These are phyloP conservation scores for Patellifolia procumbens DNA, from an alignment of 179 eudicot species.

Conservation along the genomic window DNA sequence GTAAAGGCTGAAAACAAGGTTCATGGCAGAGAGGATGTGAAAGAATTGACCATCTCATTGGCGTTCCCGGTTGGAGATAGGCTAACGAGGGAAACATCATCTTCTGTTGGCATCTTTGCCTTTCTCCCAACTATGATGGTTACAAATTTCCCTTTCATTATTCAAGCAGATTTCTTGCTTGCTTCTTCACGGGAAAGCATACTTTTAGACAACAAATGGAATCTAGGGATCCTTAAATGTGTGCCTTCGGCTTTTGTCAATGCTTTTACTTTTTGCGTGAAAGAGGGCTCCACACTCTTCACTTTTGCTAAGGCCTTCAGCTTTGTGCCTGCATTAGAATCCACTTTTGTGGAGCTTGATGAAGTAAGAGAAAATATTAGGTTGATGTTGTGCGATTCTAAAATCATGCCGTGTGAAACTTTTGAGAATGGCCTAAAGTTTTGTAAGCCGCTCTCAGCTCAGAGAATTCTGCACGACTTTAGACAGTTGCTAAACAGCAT, in stretches of 20 bases:
- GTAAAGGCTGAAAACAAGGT: constrained; percentile 30
- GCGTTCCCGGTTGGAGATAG: constrained; percentile 43
- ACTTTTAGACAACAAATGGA: constrained; percentile 40
- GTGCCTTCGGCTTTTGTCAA: constrained; percentile 32
- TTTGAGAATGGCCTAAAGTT: constrained; percentile 19
- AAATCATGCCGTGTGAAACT: constrained; percentile 35
- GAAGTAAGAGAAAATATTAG: constrained; percentile 30
- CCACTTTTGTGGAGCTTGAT: constrained; percentile 33
- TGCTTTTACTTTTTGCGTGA: constrained; percentile 34
- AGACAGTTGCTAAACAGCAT: constrained; percentile 17
- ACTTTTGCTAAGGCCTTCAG: constrained; percentile 22
- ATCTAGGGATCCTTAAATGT: constrained; percentile 36
- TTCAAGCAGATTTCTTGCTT: constrained; percentile 44
- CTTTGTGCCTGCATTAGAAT: constrained; percentile 28
- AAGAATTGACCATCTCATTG: constrained; percentile 35
- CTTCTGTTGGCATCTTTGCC: constrained; percentile 37
- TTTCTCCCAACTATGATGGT: constrained; percentile 43
- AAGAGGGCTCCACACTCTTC: constrained; percentile 23
- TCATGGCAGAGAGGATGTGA: constrained; percentile 34
- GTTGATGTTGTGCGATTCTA: background rate
- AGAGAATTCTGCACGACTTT: constrained; percentile 28
- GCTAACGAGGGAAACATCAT: constrained; percentile 29
- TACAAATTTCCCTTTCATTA: constrained; percentile 43
- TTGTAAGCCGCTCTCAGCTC: constrained; percentile 26
- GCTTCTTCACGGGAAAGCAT: constrained; percentile 44